A percentile compares a stretch with the other conserved stretches of the same genome.
These are phyloP conservation scores for Carallia brachiata DNA, from an alignment of 345 rosid species.

Conservation along the genomic window DNA sequence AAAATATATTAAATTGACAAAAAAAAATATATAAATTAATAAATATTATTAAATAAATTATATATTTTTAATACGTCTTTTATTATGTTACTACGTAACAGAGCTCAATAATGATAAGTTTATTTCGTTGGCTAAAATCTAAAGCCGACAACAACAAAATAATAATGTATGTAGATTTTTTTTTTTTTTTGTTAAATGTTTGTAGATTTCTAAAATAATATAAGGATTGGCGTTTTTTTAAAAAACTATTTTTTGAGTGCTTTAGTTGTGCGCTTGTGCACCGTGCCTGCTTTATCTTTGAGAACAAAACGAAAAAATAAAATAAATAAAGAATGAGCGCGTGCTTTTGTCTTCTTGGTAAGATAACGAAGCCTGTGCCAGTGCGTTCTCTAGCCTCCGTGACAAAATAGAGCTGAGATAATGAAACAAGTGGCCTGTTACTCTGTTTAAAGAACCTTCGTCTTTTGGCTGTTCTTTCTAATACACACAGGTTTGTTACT, in stretches of 20 bases:
- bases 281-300: conserved; percentile 10
- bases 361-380: not conserved
- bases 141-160: not conserved
- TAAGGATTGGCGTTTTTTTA: fast-evolving
- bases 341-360: conserved; percentile 26
- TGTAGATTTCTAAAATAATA: not conserved
- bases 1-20: too few species aligned
- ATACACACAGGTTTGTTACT: too few species aligned
- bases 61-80: too few species aligned
- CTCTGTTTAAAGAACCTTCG: conserved; percentile 24
- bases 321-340: conserved; percentile 16
- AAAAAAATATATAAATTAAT: too few species aligned
- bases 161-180: not conserved
- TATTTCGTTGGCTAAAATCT: conserved; percentile 1
- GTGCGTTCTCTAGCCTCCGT: not conserved
- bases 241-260: not conserved
- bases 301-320: not conserved
- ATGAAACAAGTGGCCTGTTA: conserved; percentile 1
- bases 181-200: not conserved
- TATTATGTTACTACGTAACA: too few species aligned
- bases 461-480: not conserved
- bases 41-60: too few species aligned
- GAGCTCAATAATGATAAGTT: too few species aligned
- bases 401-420: not conserved
- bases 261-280: not conserved